Percentiles rank a stretch among this genome's conserved stretches.
phyloP scores from a whole-genome alignment of 768 basidiomycete species.

The Inosperma sp. region DNA sequence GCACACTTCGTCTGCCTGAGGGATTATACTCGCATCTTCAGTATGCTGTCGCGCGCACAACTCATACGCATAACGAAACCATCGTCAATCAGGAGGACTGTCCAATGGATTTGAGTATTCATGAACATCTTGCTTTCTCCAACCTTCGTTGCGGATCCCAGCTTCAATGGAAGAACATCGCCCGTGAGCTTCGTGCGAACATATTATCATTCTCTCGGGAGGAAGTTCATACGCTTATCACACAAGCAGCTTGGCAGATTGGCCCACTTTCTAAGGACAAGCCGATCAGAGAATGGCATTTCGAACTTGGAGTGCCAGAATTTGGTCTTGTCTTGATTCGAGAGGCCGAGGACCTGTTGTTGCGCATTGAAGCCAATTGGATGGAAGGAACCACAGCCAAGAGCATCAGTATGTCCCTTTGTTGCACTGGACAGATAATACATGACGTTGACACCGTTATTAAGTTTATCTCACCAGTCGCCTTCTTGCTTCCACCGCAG shows the following conservation, averaged over 20 bases:
- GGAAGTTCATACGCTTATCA: conserved; percentile 40
- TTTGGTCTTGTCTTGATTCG: conserved; percentile 37
- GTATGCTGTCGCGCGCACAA: conserved; percentile 31
- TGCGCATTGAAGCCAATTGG: conserved; percentile 40
- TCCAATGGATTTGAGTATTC: conserved; percentile 35
- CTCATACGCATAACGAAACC: conserved; percentile 40
- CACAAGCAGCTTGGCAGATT: conserved; percentile 42
- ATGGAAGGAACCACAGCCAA: conserved; percentile 19
- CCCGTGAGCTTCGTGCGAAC: conserved; percentile 40
- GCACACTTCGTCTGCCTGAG: conserved; percentile 28
- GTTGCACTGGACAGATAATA: neutral
- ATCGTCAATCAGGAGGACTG: conserved; percentile 41
- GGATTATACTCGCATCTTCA: conserved; percentile 33
- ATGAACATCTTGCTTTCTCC: conserved; percentile 45
- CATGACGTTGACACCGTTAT: conserved; percentile 23
- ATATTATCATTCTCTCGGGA: conserved; percentile 35
- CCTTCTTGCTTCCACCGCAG: conserved; percentile 27
- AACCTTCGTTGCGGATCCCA: conserved; percentile 40
- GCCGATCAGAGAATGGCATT: conserved; percentile 34
- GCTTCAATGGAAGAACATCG: conserved; percentile 50
- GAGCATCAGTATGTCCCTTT: conserved; percentile 15
- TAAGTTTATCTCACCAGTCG: conserved; percentile 35
- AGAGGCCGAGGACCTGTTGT: conserved; percentile 34
- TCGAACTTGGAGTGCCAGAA: conserved; percentile 25
- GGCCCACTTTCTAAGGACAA: conserved; percentile 11